Evolutionary conservation across 768 basidiomycete species (phyloP).

Genomic region (Amanita pseudoporphyria): DNA sequence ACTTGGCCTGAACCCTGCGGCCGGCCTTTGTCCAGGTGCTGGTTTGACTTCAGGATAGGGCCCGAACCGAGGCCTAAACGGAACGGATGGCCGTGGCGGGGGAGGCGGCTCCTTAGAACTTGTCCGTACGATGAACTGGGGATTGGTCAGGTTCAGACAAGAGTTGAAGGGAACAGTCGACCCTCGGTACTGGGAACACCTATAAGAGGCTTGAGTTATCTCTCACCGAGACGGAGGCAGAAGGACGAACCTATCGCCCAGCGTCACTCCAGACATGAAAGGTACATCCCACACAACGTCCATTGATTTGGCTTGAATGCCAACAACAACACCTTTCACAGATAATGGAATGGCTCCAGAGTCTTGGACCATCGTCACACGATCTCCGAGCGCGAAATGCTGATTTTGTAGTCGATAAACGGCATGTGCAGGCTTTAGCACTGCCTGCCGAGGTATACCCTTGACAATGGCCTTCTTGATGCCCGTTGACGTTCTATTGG

Average conservation of each 20-base stretch:
- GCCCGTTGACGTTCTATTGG: constrained; percentile 43
- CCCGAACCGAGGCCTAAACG: constrained; percentile 63
- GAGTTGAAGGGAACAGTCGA: constrained; percentile 80
- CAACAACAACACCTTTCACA: constrained; percentile 90
- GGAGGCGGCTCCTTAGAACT: constrained; percentile 43
- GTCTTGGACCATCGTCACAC: constrained; percentile 95
- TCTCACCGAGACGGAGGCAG: not conserved
- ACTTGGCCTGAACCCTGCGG: constrained; percentile 59
- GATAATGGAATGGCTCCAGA: constrained; percentile 86
- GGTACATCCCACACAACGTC: constrained; percentile 95
- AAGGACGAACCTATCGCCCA: constrained; percentile 61
- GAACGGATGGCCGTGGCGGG: constrained; percentile 32
- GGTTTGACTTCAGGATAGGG: constrained; percentile 55
- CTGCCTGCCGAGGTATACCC: constrained; percentile 84
- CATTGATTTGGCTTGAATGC: constrained; percentile 77
- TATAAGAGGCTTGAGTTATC: constrained; percentile 19
- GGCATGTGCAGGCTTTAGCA: constrained; percentile 88
- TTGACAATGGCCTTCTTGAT: constrained; percentile 94
- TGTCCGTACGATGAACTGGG: constrained; percentile 77
- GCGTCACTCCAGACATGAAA: constrained; percentile 87
- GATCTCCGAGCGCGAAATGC: constrained; percentile 78
- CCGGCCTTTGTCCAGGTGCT: constrained; percentile 40
- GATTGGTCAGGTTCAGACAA: constrained; percentile 80
- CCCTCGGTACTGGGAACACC: constrained; percentile 90
- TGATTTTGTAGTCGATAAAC: constrained; percentile 87